Conservation (phyloP, 805 yeast species). For the Candida qinlingensis region DNA sequence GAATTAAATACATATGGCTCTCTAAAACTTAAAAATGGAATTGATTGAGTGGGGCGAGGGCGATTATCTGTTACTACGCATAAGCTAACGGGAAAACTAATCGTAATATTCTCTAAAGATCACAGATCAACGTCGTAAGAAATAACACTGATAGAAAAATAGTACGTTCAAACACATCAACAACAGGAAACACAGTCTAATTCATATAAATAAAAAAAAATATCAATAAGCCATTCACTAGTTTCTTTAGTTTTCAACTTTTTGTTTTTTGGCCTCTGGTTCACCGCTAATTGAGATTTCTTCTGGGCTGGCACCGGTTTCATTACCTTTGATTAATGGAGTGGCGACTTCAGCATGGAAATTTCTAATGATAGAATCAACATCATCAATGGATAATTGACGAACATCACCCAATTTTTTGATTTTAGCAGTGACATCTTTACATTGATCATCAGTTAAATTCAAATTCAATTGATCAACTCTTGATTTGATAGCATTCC, state of each 20-base stretch:
- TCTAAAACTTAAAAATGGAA: too few species aligned
- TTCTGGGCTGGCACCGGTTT: slow-evolving; percentile 22
- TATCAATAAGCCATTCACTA: background rate
- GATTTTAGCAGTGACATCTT: slow-evolving; percentile 91
- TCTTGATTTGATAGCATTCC: slow-evolving; percentile 98
- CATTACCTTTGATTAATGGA: slow-evolving; percentile 34
- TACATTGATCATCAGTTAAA: slow-evolving; percentile 87
- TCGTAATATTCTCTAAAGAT: background rate
- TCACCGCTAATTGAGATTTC: slow-evolving; percentile 16
- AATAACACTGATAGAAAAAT: too few species aligned
- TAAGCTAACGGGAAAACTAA: background rate
- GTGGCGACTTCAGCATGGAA: slow-evolving; percentile 74
- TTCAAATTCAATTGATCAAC: slow-evolving; percentile 93
- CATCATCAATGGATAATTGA: slow-evolving; percentile 92
- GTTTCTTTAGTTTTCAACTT: slow-evolving; percentile 19
- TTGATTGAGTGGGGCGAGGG: too few species aligned
- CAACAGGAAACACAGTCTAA: background rate
- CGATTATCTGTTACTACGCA: background rate
- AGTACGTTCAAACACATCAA: background rate
- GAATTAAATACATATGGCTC: too few species aligned
- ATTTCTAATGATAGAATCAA: slow-evolving; percentile 92
- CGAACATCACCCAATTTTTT: slow-evolving; percentile 93
- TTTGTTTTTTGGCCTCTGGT: slow-evolving; percentile 30
- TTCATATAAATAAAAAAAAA: background rate
- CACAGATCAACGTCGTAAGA: background rate